Conservation (phyloP, 441 rosid species). For the Populus hybrid region DNA sequence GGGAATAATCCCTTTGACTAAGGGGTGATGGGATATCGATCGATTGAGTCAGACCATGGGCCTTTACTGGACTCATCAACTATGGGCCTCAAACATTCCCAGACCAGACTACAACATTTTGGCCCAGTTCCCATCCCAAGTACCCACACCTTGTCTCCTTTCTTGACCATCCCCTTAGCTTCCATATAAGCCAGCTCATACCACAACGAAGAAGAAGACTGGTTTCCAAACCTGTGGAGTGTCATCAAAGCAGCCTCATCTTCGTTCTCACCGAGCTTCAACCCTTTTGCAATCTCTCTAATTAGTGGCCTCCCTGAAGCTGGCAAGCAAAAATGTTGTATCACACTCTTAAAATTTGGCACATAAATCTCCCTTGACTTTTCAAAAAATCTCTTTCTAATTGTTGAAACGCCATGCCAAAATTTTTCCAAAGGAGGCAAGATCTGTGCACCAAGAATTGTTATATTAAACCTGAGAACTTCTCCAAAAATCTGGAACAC, state of each 20-base stretch:
- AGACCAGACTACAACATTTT: constrained; percentile 38
- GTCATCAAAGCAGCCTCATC: constrained; percentile 50
- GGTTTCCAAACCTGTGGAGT: constrained; percentile 58
- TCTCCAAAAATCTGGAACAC: constrained; percentile 38
- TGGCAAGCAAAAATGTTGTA: constrained; percentile 54
- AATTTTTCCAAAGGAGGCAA: constrained; percentile 34
- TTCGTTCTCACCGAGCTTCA: constrained; percentile 37
- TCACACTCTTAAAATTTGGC: constrained; percentile 40
- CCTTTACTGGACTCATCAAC: constrained; percentile 25
- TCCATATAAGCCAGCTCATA: constrained; percentile 53
- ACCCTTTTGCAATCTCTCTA: constrained; percentile 40
- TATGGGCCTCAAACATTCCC: constrained; percentile 40
- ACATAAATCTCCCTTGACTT: constrained; percentile 33
- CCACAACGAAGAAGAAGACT: constrained; percentile 55
- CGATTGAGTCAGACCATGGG: constrained; percentile 43
- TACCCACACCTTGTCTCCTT: constrained; percentile 47
- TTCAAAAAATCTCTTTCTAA: constrained; percentile 24
- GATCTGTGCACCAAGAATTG: constrained; percentile 32
- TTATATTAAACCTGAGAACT: constrained; percentile 28
- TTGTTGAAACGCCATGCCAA: constrained; percentile 20
- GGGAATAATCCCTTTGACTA: not conserved
- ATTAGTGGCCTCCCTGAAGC: constrained; percentile 41
- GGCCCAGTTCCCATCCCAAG: constrained; percentile 53
- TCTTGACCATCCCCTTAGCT: constrained; percentile 44
- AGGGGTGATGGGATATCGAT: constrained; percentile 27